Evolutionary conservation across 2,329 filamentous ascomycete genomes (phyloP), one percentile per base, ranked within the genome.

Genomic region (Myriosclerotinia curreyana): DNA sequence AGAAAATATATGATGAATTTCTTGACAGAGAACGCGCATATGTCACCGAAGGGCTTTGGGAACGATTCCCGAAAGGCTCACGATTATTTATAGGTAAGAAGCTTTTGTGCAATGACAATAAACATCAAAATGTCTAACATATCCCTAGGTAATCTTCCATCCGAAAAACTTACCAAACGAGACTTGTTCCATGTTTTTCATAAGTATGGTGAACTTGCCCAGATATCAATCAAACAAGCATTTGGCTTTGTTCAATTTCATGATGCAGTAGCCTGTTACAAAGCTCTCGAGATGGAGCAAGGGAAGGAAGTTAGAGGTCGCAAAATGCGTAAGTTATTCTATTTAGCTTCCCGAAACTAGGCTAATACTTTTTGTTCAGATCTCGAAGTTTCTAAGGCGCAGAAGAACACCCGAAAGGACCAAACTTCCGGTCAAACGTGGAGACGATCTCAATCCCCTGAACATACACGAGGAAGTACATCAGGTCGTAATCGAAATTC

Each of bases 241-340:
- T 98, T 96, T 76, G 95, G 95, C 1, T 99, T 98, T 74, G 92
- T 98, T 44, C 95, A 98, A 75, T 99, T 96, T 69, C 83, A 96
- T 69, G 88, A 91, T 38, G 79, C 87, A 5, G 81, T 83, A 2
- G 88, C 94, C 72, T 96, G 92, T 68, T 81, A 84, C 64, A 81
- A 82, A 53, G 94, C 94, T 5, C 83, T 98, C 70, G 82, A 89
- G 44, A 82, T 83, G 44, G 86, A 97, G 66, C 91, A 98, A 76
- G 92, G 91, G 12, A 84, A 86, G 49, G 85, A 92, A 68, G 86
- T 98, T 46, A 86, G 91, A 73, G 94, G 93, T n/a, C 88, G 93
- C 69, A 92, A 92, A 75, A 96, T 98, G 74, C 92, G 94, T 96
- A 80, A 85, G 92, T 71, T 22, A 50, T 36, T 46, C 11, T 40